Base-by-base conservation (phyloP, 2,329 filamentous ascomycete genomes). In the Beauveria pseudobassiana region DNA sequence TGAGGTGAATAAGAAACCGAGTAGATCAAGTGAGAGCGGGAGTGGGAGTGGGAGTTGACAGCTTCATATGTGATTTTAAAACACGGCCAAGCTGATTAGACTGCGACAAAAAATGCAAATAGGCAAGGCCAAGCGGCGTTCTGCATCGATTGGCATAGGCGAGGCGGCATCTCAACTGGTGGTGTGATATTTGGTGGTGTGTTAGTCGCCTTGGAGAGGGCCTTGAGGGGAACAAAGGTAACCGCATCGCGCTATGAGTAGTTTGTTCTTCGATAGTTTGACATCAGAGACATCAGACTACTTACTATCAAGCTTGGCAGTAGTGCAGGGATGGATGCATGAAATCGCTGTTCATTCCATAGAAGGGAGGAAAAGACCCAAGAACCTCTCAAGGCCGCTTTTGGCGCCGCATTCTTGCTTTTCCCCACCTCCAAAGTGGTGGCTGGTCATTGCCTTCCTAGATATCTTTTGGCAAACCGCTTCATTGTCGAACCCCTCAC, bases 41-140 rank as follows among this genome's bases (percentile, higher is more conserved):
- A 7, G 28, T 10, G 26, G 30, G 20, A 40, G 55, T 38, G 55
- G 55, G 45, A 58, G 20, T 16, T 40, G 43, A 30, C 55, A 26
- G 55, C 52, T 49, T 58, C 45, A 58, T 58, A 58, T 58, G 9
- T 9, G 26, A 14, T 26, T 28, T 26, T 6, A 22, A 26, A 8
- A 16, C 43, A 49, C 55, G 20, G 28, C 30, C 26, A 26, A 14
- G 28, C 8, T 16, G 2, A 22, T 16, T 9, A 55, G 9, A 30
- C 22, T 30, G n/a, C 24, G 40, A 24, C 28, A 20, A 14, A 8
- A 49, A 38, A 22, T 45, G 45, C 20, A 58, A 46, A 58, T 20
- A n/a, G 55, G 55, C 28, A 58, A 49, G 43, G 45, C 55, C 43
- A 58, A 49, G 43, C 55, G 55, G 54, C 28, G 30, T n/a, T 58